Conservation (phyloP, 2,329 filamentous ascomycete species). For the Fusarium sarcochroum region DNA sequence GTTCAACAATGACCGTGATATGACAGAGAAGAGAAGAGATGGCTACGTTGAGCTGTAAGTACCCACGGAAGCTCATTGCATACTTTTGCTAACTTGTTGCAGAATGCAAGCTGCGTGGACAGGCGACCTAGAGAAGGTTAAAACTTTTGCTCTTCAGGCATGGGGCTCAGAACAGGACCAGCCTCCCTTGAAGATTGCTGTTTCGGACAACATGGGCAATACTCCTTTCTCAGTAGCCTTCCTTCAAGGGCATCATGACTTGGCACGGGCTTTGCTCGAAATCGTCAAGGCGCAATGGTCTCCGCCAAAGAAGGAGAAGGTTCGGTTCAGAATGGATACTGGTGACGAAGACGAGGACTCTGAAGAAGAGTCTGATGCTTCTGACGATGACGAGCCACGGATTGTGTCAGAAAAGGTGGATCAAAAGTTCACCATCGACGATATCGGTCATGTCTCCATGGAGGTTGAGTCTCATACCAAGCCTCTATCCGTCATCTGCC, state of each 20-base stretch:
- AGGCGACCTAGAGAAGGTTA: slow-evolving; percentile 77
- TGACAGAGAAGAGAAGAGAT: slow-evolving; percentile 66
- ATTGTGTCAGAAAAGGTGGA: slow-evolving; percentile 71
- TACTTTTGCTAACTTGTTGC: slow-evolving; percentile 21
- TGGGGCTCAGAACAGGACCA: slow-evolving; percentile 69
- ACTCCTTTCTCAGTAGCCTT: slow-evolving; percentile 79
- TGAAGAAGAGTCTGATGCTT: slow-evolving; percentile 48
- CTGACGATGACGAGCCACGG: slow-evolving; percentile 56
- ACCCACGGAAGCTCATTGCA: background rate
- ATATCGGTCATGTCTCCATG: slow-evolving; percentile 77
- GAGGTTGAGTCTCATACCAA: slow-evolving; percentile 75
- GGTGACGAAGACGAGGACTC: slow-evolving; percentile 56
- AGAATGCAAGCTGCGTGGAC: slow-evolving; percentile 81
- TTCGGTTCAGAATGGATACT: slow-evolving; percentile 63
- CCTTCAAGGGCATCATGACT: slow-evolving; percentile 72
- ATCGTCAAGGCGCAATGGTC: slow-evolving; percentile 79
- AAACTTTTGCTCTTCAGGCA: slow-evolving; percentile 70
- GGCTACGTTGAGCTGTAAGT: slow-evolving; percentile 76
- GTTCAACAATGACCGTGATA: slow-evolving; percentile 68
- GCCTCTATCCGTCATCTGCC: slow-evolving; percentile 67
- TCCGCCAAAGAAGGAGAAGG: slow-evolving; percentile 65
- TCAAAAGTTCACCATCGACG: slow-evolving; percentile 80
- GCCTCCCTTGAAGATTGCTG: slow-evolving; percentile 74
- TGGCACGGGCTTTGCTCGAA: slow-evolving; percentile 76
- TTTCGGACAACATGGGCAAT: slow-evolving; percentile 64